These are phyloP conservation scores for Magnusiomyces sp. DNA, from an alignment of 1,139 yeast genomes.

Conservation along the genomic window DNA sequence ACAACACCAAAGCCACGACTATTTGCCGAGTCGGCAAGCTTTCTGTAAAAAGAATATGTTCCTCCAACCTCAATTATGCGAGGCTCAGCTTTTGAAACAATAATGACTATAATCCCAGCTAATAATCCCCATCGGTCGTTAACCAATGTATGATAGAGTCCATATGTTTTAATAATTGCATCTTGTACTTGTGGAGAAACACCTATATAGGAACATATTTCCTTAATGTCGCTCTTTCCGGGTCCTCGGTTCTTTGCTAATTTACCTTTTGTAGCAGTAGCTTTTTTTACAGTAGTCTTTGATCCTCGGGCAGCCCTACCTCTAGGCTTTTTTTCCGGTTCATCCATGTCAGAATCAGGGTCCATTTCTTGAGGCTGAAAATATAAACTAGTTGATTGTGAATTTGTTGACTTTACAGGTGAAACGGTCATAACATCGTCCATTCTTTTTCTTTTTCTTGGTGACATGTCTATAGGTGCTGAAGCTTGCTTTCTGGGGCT, in stretches of 20 bases:
- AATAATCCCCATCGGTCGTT: slow-evolving; percentile 33
- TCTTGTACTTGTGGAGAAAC: too few species aligned
- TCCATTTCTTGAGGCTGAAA: neutral
- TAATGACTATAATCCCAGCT: slow-evolving; percentile 28
- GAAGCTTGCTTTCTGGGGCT: slow-evolving; percentile 8
- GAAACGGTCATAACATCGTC: slow-evolving; percentile 9
- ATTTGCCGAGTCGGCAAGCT: neutral
- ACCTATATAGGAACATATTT: too few species aligned
- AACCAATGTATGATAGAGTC: slow-evolving; percentile 27
- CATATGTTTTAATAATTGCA: slow-evolving; percentile 28
- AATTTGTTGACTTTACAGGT: slow-evolving; percentile 2
- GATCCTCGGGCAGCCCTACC: too few species aligned
- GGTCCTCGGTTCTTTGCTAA: too few species aligned
- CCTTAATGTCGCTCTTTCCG: too few species aligned
- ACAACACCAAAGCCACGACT: neutral
- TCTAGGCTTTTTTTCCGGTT: too few species aligned
- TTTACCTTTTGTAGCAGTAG: too few species aligned
- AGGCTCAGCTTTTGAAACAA: slow-evolving; percentile 29
- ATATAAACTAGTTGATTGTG: neutral
- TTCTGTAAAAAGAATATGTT: slow-evolving; percentile 12
- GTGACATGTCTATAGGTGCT: slow-evolving; percentile 1
- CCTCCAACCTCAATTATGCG: slow-evolving; percentile 15
- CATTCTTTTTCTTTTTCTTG: slow-evolving; percentile 11
- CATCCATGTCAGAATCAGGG: neutral
- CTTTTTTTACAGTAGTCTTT: too few species aligned